Evolutionary conservation across 164 flowering plant genomes (phyloP).

Genomic region (Chloranthus sessilifolius): DNA sequence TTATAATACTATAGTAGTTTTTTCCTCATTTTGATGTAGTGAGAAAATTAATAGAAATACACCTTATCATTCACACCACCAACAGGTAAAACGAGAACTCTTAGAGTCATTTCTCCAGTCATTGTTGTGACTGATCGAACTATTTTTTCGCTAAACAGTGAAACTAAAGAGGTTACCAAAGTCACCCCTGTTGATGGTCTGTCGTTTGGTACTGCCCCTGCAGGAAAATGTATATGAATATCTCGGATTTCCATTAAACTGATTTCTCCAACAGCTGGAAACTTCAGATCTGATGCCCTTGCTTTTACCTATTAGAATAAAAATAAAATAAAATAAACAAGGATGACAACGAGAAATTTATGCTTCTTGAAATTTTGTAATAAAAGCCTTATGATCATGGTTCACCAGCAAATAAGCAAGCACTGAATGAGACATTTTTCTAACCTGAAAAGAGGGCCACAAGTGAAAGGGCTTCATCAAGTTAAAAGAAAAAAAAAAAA

Average conservation of each 20-base stretch:
- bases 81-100: conserved; percentile 96
- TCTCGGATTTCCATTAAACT: conserved; percentile 80
- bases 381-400: too few species aligned
- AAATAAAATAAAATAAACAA: too few species aligned
- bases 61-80: conserved; percentile 99
- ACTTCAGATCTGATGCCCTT: conserved; percentile 69
- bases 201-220: conserved; percentile 98
- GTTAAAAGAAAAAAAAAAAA: too few species aligned
- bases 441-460: too few species aligned
- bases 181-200: conserved; percentile 99
- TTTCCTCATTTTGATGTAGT: too few species aligned
- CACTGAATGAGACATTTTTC: too few species aligned
- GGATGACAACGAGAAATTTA: too few species aligned
- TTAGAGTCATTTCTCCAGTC: conserved; percentile 98
- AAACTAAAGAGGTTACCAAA: conserved; percentile 90
- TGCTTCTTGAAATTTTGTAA: too few species aligned
- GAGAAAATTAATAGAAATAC: too few species aligned
- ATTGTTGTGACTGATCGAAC: conserved; percentile 97
- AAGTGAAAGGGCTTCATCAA: too few species aligned
- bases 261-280: conserved; percentile 45
- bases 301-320: conserved; percentile 93
- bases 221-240: conserved; percentile 97
- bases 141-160: conserved; percentile 63
- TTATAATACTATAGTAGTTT: too few species aligned
- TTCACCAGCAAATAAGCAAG: too few species aligned